phyloP scores from a whole-genome alignment of 2,329 filamentous ascomycete species.

The Simplicillium aogashimaense region DNA sequence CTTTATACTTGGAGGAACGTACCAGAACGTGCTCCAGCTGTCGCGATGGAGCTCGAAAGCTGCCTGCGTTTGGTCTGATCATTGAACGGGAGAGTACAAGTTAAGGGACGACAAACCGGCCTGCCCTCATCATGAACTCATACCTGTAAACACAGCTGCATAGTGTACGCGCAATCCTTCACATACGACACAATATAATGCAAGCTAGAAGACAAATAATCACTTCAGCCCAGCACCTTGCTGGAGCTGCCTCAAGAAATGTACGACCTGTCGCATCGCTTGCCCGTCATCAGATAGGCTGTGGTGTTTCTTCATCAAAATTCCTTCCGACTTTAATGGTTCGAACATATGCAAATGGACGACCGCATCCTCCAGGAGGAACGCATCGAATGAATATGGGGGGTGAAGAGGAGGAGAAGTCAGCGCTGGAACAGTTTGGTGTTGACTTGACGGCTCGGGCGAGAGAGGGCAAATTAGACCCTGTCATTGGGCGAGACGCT shows the following conservation, averaged over 20 bases:
- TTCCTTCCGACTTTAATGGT: slow-evolving; percentile 28
- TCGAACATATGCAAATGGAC: slow-evolving; percentile 56
- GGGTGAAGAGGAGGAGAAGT: slow-evolving; percentile 62
- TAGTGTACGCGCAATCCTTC: not conserved
- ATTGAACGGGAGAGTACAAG: too few species aligned
- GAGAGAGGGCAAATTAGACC: slow-evolving; percentile 82
- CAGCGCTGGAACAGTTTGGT: slow-evolving; percentile 84
- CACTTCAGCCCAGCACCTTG: slow-evolving; percentile 25
- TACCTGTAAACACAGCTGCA: not conserved
- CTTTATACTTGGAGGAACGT: slow-evolving; percentile 17
- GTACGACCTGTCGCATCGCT: slow-evolving; percentile 16
- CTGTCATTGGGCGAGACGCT: slow-evolving; percentile 83
- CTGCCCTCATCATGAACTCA: not conserved
- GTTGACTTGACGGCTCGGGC: slow-evolving; percentile 82
- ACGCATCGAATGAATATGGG: slow-evolving; percentile 91
- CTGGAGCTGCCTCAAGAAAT: slow-evolving; percentile 19
- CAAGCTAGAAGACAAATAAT: slow-evolving; percentile 30
- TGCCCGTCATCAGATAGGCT: slow-evolving; percentile 5
- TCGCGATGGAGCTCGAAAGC: too few species aligned
- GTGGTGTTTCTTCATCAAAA: slow-evolving; percentile 8
- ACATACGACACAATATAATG: slow-evolving; percentile 17
- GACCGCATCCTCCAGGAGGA: slow-evolving; percentile 80
- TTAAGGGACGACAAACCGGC: too few species aligned
- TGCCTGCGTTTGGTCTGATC: too few species aligned
- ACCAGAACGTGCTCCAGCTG: slow-evolving; percentile 24